A percentile compares a stretch with the other conserved stretches of the same genome.
Evolutionary conservation across 192 early-diverging fungal genomes (phyloP).

Genomic region (Podochytrium sp.): DNA sequence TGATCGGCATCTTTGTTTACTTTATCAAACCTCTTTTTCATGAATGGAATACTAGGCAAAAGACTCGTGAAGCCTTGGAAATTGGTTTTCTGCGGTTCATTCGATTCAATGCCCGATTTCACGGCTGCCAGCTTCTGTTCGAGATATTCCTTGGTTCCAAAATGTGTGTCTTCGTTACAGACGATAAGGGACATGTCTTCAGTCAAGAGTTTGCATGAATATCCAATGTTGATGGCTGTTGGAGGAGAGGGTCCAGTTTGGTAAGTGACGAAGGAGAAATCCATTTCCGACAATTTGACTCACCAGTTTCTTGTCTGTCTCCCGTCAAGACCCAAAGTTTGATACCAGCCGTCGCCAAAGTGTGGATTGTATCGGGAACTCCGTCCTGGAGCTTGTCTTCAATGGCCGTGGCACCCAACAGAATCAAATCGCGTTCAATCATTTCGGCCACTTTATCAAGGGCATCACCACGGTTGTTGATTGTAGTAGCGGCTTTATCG

Average conservation of each 20-base stretch:
- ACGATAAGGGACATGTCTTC: slow-evolving; percentile 96
- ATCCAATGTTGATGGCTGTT: slow-evolving; percentile 95
- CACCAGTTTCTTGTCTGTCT: slow-evolving; percentile 90
- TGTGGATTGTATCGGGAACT: slow-evolving; percentile 97
- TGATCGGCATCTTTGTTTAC: slow-evolving; percentile 39
- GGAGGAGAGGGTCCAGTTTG: no score
- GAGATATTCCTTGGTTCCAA: slow-evolving; percentile 91
- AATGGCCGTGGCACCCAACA: slow-evolving; percentile 97
- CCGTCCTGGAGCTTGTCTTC: slow-evolving; percentile 98
- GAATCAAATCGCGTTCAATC: slow-evolving; percentile 90
- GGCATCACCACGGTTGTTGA: slow-evolving; percentile 85
- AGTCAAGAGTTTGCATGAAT: slow-evolving; percentile 92
- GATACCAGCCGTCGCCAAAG: slow-evolving; percentile 92
- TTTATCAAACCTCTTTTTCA: slow-evolving; percentile 41
- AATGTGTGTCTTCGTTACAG: slow-evolving; percentile 88
- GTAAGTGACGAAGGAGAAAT: background rate
- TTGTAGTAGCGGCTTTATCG: slow-evolving; percentile 82
- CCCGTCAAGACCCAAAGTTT: slow-evolving; percentile 98
- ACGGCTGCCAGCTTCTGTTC: slow-evolving; percentile 85
- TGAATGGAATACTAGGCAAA: slow-evolving; percentile 7
- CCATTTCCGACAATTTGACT: background rate
- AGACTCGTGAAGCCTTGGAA: slow-evolving; percentile 22
- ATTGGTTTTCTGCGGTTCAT: slow-evolving; percentile 19
- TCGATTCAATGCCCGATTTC: slow-evolving; percentile 48
- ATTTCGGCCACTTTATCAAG: slow-evolving; percentile 92